Percentiles rank a stretch among this genome's conserved stretches.
Conservation (phyloP, 108 stramenopile species). For the Skeletonema marinoi region DNA sequence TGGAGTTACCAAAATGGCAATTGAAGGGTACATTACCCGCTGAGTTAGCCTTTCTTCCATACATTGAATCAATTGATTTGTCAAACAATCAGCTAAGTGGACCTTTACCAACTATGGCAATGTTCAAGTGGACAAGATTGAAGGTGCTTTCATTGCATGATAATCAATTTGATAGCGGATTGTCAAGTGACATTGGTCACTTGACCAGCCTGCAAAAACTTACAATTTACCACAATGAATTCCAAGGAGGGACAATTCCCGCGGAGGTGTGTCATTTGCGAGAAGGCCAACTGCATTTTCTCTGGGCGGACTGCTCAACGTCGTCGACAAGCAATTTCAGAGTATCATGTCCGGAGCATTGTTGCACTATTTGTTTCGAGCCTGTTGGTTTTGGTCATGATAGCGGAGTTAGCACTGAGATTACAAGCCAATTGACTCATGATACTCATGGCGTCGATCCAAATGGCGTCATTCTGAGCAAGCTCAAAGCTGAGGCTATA, state of each 20-base stretch:
- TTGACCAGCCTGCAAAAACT: slow-evolving; percentile 14
- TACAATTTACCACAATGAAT: slow-evolving; percentile 36
- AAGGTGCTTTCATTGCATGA: slow-evolving; percentile 27
- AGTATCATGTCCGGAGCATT: slow-evolving; percentile 26
- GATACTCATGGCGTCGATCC: background rate
- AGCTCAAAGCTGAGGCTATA: background rate
- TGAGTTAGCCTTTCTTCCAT: slow-evolving; percentile 16
- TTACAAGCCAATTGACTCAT: background rate
- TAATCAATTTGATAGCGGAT: slow-evolving; percentile 22
- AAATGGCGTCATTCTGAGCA: background rate
- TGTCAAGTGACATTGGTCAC: slow-evolving; percentile 12
- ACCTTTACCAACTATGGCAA: slow-evolving; percentile 16
- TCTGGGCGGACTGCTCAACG: slow-evolving; percentile 23
- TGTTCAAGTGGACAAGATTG: slow-evolving; percentile 6
- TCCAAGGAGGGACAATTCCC: slow-evolving; percentile 11
- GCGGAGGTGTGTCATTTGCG: slow-evolving; percentile 26
- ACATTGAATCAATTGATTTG: slow-evolving; percentile 26
- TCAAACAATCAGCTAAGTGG: slow-evolving; percentile 23
- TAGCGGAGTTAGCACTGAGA: background rate
- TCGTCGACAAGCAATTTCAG: slow-evolving; percentile 14
- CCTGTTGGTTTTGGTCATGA: slow-evolving; percentile 15
- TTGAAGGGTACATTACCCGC: slow-evolving; percentile 12
- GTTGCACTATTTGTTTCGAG: slow-evolving; percentile 44
- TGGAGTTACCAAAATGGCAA: background rate
- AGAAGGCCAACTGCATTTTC: slow-evolving; percentile 17